Evolutionary conservation across 1,284 basidiomycete species (phyloP), one percentile per base, ranked within the genome.

Genomic region (Ceratorhiza oryzae-sativae): DNA sequence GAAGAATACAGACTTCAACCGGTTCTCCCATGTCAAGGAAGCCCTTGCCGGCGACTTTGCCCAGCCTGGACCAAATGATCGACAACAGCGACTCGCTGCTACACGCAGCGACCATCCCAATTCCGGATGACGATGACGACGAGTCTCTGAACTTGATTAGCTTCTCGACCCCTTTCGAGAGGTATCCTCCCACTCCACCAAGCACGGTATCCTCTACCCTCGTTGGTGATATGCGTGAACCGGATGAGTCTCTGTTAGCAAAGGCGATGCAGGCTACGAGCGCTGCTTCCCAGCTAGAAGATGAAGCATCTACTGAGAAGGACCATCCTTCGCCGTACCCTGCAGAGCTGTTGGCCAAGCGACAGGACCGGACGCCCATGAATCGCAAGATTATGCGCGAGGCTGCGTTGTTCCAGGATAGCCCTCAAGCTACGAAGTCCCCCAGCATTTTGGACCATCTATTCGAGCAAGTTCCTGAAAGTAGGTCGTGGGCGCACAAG

Each of bases 251-350:
- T 36, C 81, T 94, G 75, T 86, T 89, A 55, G 92, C 92, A 1
- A 87, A 93, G 73, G 94, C 93, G 1, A 91, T 92, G 75, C 94
- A 95, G 78, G 94, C 93, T 0, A 90, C 94, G 77, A 93, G 91
- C 77, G 91, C 94, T 6, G 94, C 93, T 1, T 88, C 92, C 78
- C 85, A 90, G 71, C 81, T 95, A 46, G 79, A 94, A 58, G 77
- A 79, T 41, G 92, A 94, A 78, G 89, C 91, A 23, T 34, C 61
- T 49, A 12, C 65, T 23, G 65, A 41, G 15, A 90, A 93, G 74
- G 86, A 89, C 18, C 75, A 78, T 45, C 60, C 68, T 13, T 55
- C 71, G 12, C 56, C 71, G 30, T 61, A 72, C 34, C 51, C 71
- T 46, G 60, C 73, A 3, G 71, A 55, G 25, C 71, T 72, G 13